phyloP scores from a whole-genome alignment of 1,284 basidiomycete species.

The Microbotryomycetes sp. region DNA sequence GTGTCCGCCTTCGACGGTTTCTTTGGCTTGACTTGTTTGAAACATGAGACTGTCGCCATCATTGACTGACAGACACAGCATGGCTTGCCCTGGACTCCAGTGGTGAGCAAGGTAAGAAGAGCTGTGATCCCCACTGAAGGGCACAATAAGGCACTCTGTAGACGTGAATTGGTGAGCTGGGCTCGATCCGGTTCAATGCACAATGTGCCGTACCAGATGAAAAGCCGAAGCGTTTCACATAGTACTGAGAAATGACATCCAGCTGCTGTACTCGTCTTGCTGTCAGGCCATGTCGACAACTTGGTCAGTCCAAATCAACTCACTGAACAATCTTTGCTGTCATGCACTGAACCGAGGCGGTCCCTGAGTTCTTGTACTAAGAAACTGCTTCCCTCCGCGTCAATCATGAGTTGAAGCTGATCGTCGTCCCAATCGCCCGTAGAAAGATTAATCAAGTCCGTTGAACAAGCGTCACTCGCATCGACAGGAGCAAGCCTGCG shows the following conservation, averaged over 20 bases:
- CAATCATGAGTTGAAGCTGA: conserved; percentile 48
- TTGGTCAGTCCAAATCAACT: conserved; percentile 11
- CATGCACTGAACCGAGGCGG: conserved; percentile 36
- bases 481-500: conserved; percentile 52
- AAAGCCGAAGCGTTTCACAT: conserved; percentile 70
- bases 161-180: too few relatives aligned
- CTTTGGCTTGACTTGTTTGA: conserved; percentile 73
- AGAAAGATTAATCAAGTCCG: conserved; percentile 62
- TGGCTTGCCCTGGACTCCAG: conserved; percentile 10
- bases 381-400: conserved; percentile 63
- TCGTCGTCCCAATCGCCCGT: conserved; percentile 59
- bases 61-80: conserved; percentile 15
- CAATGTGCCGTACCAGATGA: conserved; percentile 60
- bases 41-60: conserved; percentile 52
- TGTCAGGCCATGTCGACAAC: conserved; percentile 6
- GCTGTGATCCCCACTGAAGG: conserved; percentile 67
- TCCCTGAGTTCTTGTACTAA: conserved; percentile 52
- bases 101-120: conserved; percentile 66
- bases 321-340: conserved; percentile 4
- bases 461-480: conserved; percentile 67
- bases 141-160: conserved; percentile 61
- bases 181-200: too few relatives aligned
- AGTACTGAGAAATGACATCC: conserved; percentile 62
- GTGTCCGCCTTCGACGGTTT: conserved; percentile 57
- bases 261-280: conserved; percentile 44